These are phyloP conservation scores for Rhododendron kiyosumense DNA, from an alignment of 148 eudicot genomes.

Conservation along the genomic window DNA sequence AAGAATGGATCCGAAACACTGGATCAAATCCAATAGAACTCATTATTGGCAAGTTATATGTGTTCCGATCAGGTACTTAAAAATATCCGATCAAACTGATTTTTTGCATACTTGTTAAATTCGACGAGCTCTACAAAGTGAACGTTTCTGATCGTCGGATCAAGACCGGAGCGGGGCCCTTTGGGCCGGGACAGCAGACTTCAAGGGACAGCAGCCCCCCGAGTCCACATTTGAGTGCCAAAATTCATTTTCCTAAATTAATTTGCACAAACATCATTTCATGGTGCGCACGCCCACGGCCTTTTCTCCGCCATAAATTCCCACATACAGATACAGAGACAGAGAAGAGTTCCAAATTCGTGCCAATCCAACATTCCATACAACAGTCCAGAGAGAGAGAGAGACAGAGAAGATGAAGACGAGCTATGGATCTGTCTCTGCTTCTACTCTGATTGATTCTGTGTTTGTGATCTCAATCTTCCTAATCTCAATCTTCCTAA, in stretches of 20 bases:
- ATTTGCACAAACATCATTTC: background rate
- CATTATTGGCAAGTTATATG: too few relatives aligned
- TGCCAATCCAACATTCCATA: background rate
- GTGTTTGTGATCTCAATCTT: slow-evolving; percentile 3
- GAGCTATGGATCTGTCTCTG: background rate
- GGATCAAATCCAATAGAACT: too few relatives aligned
- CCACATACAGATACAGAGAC: background rate
- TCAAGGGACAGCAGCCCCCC: too few relatives aligned
- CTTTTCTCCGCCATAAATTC: slow-evolving; percentile 8
- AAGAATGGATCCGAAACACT: too few relatives aligned
- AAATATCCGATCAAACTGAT: too few relatives aligned
- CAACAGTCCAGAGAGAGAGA: background rate
- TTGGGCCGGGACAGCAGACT: too few relatives aligned
- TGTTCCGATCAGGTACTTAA: too few relatives aligned
- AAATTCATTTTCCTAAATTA: background rate
- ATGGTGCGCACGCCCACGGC: background rate
- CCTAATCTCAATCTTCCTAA: background rate
- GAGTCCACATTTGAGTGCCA: too few relatives aligned
- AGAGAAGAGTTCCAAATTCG: background rate
- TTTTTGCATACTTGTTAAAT: too few relatives aligned
- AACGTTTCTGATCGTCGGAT: too few relatives aligned
- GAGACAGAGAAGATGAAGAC: slow-evolving; percentile 4
- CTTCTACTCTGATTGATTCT: background rate
- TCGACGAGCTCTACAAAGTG: too few relatives aligned
- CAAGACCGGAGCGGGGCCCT: too few relatives aligned